A percentile compares a stretch with the other conserved stretches of the same genome.
These are phyloP conservation scores for Pestalotiopsis sp. DNA, from an alignment of 2,329 filamentous ascomycete species.

Conservation along the genomic window DNA sequence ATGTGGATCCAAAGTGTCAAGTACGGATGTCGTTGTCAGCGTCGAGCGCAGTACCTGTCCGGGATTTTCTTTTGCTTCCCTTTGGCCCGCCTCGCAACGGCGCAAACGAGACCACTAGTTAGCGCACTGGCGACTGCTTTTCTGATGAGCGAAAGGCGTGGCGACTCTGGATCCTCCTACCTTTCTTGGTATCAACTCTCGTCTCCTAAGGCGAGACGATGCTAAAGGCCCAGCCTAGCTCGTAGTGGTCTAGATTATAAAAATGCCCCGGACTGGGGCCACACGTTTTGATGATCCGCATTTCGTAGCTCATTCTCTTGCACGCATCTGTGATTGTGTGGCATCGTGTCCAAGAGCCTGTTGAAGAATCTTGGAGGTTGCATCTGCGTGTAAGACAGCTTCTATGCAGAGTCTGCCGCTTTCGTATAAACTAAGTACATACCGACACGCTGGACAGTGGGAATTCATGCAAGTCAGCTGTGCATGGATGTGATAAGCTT, in stretches of 20 bases:
- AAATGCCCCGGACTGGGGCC: background rate
- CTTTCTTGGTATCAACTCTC: background rate
- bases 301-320: background rate
- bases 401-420: background rate
- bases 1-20: background rate
- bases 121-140: background rate
- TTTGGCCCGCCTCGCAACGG: background rate
- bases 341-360: too few species aligned
- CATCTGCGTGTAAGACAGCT: background rate
- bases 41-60: background rate
- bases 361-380: background rate
- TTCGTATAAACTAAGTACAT: background rate
- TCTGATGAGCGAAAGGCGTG: background rate
- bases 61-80: background rate
- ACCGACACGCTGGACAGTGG: background rate
- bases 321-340: too few species aligned
- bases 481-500: background rate
- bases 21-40: background rate
- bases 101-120: background rate
- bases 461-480: background rate
- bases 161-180: background rate
- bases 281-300: background rate
- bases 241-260: background rate
- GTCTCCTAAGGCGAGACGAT: background rate
- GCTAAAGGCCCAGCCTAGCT: background rate